Percentiles rank a stretch among this genome's conserved stretches.
These are phyloP conservation scores for Candida railenensis DNA, from an alignment of 805 yeast genomes.

Conservation along the genomic window DNA sequence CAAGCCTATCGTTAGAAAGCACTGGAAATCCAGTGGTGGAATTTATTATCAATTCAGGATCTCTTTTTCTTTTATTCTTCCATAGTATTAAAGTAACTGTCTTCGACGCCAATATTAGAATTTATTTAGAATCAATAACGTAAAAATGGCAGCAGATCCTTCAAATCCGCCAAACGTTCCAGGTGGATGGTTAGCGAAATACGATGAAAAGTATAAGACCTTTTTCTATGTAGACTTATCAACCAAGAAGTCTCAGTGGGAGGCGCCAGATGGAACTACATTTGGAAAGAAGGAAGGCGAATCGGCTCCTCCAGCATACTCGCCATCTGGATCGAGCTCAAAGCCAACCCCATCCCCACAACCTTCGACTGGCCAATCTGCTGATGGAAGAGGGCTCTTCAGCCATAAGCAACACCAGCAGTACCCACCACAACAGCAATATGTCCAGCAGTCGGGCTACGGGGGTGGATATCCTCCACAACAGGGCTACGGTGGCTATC, in stretches of 20 bases:
- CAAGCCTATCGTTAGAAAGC: too few species aligned
- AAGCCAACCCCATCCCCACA: conserved; percentile 7
- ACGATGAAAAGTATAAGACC: conserved; percentile 65
- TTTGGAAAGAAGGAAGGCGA: conserved; percentile 24
- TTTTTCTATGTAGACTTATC: conserved; percentile 80
- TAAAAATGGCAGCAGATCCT: conserved; percentile 11
- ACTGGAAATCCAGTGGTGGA: background rate
- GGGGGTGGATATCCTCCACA: conserved; percentile 19
- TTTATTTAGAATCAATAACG: background rate
- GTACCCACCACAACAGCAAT: conserved; percentile 8
- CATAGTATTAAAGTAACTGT: too few species aligned
- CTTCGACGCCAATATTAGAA: too few species aligned
- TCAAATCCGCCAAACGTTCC: conserved; percentile 55
- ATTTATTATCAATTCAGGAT: too few species aligned
- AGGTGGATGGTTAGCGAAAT: conserved; percentile 71
- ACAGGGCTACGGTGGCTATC: conserved; percentile 25
- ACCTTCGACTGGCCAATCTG: conserved; percentile 7
- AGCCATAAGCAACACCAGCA: conserved; percentile 9
- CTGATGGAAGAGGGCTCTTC: conserved; percentile 2
- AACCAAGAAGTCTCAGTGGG: conserved; percentile 88
- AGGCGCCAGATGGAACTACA: conserved; percentile 58
- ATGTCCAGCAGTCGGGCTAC: conserved; percentile 13
- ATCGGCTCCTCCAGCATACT: conserved; percentile 47
- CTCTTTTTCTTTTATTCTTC: too few species aligned
- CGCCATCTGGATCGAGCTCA: conserved; percentile 9